These are phyloP conservation scores for Phytophthora palmivora DNA, from an alignment of 352 stramenopile genomes.

Conservation along the genomic window DNA sequence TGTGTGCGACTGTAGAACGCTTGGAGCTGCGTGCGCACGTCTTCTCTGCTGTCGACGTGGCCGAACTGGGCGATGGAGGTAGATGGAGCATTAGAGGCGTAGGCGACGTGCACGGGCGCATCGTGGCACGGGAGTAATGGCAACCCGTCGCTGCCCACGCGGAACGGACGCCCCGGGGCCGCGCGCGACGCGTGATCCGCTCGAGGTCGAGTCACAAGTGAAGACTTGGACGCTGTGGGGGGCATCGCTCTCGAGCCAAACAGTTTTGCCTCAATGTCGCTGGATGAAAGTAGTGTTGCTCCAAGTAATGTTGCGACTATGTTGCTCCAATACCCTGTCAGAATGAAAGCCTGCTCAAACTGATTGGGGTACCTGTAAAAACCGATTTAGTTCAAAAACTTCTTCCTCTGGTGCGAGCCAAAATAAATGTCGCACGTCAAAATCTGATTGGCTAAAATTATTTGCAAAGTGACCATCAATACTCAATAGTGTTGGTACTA, in stretches of 20 bases:
- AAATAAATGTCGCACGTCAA: too few relatives aligned
- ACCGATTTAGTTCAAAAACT: too few relatives aligned
- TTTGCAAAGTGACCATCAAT: too few relatives aligned
- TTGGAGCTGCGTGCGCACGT: slow-evolving; percentile 56
- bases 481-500: too few relatives aligned
- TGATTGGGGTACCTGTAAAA: too few relatives aligned
- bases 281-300: too few relatives aligned
- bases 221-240: slow-evolving; percentile 29
- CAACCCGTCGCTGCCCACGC: slow-evolving; percentile 38
- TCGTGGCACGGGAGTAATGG: slow-evolving; percentile 42
- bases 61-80: slow-evolving; percentile 40
- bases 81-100: not conserved
- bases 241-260: slow-evolving; percentile 31
- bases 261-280: too few relatives aligned
- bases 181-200: slow-evolving; percentile 16
- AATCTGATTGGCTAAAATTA: too few relatives aligned
- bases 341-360: too few relatives aligned
- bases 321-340: too few relatives aligned
- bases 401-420: too few relatives aligned
- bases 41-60: slow-evolving; percentile 19
- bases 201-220: slow-evolving; percentile 40
- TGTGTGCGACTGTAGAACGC: slow-evolving; percentile 47
- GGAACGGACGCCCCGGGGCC: slow-evolving; percentile 23
- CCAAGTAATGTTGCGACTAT: too few relatives aligned
- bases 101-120: slow-evolving; percentile 12